Conservation (phyloP, 805 yeast species). For the Metschnikowia hibisci region DNA sequence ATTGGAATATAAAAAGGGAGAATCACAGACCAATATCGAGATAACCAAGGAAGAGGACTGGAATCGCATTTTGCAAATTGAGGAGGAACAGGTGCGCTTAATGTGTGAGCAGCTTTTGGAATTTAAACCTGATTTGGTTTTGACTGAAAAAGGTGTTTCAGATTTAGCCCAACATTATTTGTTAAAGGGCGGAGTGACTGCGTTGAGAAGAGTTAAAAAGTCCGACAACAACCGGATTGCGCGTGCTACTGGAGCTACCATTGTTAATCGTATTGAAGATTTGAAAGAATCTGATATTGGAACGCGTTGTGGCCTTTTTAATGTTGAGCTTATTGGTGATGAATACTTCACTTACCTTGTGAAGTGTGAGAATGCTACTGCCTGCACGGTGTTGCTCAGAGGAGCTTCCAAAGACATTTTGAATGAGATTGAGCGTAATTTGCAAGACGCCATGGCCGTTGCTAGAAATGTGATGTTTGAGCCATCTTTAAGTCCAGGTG, state of each 20-base stretch:
- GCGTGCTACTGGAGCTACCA: slow-evolving; percentile 96
- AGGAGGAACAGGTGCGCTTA: slow-evolving; percentile 90
- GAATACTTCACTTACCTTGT: slow-evolving; percentile 88
- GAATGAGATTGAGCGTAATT: slow-evolving; percentile 92
- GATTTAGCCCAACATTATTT: slow-evolving; percentile 96
- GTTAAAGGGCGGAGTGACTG: slow-evolving; percentile 89
- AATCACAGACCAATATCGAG: slow-evolving; percentile 96
- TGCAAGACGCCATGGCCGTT: slow-evolving; percentile 98
- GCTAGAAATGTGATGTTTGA: slow-evolving; percentile 92
- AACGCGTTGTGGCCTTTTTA: slow-evolving; percentile 81
- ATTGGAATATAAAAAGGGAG: slow-evolving; percentile 97
- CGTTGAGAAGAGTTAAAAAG: slow-evolving; percentile 89
- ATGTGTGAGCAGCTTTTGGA: slow-evolving; percentile 82
- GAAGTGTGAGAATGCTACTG: slow-evolving; percentile 79
- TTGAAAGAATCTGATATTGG: slow-evolving; percentile 89
- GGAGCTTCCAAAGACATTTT: slow-evolving; percentile 97
- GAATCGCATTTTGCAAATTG: slow-evolving; percentile 91
- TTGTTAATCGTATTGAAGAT: slow-evolving; percentile 94
- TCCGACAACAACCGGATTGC: slow-evolving; percentile 95
- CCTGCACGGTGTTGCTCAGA: slow-evolving; percentile 88
- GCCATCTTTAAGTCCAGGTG: slow-evolving; percentile 96
- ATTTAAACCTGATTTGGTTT: slow-evolving; percentile 88
- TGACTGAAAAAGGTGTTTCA: slow-evolving; percentile 97
- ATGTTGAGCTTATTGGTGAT: slow-evolving; percentile 93
- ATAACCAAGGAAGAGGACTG: slow-evolving; percentile 95